Evolutionary conservation across 768 basidiomycete species (phyloP).

Genomic region (Trametes coccinea): DNA sequence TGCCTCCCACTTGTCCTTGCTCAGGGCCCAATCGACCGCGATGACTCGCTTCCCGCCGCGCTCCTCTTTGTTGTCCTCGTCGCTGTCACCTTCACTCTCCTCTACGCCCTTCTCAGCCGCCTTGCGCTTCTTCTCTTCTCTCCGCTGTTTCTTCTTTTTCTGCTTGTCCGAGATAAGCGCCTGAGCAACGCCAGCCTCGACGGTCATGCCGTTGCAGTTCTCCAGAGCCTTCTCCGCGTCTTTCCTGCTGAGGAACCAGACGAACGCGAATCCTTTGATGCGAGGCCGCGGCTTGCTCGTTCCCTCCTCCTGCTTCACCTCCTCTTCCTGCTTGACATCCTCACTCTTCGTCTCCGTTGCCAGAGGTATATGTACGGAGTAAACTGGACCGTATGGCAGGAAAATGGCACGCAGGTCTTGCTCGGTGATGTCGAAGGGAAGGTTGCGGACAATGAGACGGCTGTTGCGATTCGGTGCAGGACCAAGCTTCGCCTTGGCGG

Average conservation of each 20-base stretch:
- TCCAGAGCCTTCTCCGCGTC: slow-evolving; percentile 84
- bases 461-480: slow-evolving; percentile 67
- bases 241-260: slow-evolving; percentile 87
- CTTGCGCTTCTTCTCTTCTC: slow-evolving; percentile 50
- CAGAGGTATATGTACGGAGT: slow-evolving; percentile 79
- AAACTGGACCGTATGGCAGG: slow-evolving; percentile 83
- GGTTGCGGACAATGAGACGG: slow-evolving; percentile 88
- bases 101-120: slow-evolving; percentile 26
- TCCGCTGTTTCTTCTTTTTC: slow-evolving; percentile 61
- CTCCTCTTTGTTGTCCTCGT: slow-evolving; percentile 38
- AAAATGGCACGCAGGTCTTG: slow-evolving; percentile 86
- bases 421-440: slow-evolving; percentile 81
- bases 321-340: slow-evolving; percentile 28
- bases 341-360: slow-evolving; percentile 26
- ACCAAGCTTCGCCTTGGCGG: slow-evolving; percentile 26
- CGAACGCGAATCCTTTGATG: slow-evolving; percentile 87
- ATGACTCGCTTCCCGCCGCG: slow-evolving; percentile 56
- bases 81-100: slow-evolving; percentile 34
- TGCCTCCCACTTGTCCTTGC: slow-evolving; percentile 90
- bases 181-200: slow-evolving; percentile 64
- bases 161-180: slow-evolving; percentile 60
- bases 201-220: slow-evolving; percentile 72
- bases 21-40: slow-evolving; percentile 95
- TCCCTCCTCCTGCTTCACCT: slow-evolving; percentile 31
- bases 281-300: slow-evolving; percentile 32